phyloP scores from a whole-genome alignment of 345 rosid genomes.

The Kernera saxatilis region DNA sequence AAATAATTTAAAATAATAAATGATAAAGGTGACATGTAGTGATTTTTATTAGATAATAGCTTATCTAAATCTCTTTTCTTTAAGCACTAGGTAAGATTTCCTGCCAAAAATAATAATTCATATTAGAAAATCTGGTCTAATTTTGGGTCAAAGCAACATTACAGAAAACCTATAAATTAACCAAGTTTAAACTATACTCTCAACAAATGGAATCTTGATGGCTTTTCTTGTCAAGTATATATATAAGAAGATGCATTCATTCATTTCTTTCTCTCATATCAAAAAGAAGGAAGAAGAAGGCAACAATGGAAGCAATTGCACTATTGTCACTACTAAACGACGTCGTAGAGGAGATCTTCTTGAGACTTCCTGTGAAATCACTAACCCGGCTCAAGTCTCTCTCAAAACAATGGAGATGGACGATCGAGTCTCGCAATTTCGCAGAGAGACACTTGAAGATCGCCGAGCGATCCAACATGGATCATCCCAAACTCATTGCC shows the following conservation, averaged over 20 bases:
- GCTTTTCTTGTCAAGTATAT: no score
- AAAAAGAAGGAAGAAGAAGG: background rate
- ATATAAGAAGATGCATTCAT: background rate
- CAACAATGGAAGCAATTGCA: background rate
- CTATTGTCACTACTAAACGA: background rate
- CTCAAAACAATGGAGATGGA: background rate
- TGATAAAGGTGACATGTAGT: background rate
- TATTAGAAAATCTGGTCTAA: background rate
- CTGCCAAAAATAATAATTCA: background rate
- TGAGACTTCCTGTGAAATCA: background rate
- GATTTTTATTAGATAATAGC: background rate
- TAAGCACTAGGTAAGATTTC: background rate
- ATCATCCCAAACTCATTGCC: background rate
- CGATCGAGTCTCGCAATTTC: background rate
- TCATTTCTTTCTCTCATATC: background rate
- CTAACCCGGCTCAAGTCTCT: background rate
- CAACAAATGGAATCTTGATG: no score
- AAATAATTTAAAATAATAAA: background rate
- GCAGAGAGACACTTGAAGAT: background rate
- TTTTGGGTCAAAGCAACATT: background rate
- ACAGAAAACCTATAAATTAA: background rate
- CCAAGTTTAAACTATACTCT: background rate
- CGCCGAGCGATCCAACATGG: background rate
- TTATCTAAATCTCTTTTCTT: background rate
- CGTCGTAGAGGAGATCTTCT: background rate